Conservation (phyloP, 2,329 filamentous ascomycete species). For the Claviceps pazoutovae region DNA sequence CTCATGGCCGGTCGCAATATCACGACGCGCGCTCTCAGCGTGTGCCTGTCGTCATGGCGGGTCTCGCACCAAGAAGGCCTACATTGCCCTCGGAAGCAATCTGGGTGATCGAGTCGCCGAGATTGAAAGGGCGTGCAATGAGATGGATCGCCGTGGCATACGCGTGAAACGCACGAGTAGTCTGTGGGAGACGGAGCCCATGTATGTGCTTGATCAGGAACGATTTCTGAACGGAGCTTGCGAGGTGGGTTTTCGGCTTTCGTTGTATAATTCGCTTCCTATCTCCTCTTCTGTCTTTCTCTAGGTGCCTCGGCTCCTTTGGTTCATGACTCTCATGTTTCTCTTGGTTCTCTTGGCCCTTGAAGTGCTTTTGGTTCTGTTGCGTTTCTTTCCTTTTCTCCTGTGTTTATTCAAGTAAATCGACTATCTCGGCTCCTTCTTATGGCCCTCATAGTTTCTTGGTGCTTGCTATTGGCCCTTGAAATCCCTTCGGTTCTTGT, state of each 20-base stretch:
- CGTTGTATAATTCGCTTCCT: neutral
- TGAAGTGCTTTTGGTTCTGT: too few species aligned
- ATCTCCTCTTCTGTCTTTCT: neutral
- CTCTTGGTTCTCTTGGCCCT: too few species aligned
- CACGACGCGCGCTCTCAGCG: conserved; percentile 12
- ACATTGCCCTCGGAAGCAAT: conserved; percentile 86
- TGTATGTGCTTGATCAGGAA: conserved; percentile 88
- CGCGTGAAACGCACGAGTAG: conserved; percentile 67
- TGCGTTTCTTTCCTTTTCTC: too few species aligned
- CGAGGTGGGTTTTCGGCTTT: conserved; percentile 42
- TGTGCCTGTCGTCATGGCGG: conserved; percentile 25
- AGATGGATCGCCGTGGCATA: conserved; percentile 63
- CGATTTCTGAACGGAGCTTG: conserved; percentile 86
- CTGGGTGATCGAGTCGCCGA: conserved; percentile 70
- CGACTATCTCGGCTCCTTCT: too few species aligned
- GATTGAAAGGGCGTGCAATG: conserved; percentile 71
- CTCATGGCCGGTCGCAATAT: neutral
- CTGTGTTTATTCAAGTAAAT: too few species aligned
- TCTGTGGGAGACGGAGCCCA: conserved; percentile 88
- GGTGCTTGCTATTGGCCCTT: too few species aligned
- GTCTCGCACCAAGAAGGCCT: conserved; percentile 38
- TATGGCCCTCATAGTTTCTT: too few species aligned
- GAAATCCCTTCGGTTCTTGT: too few species aligned
- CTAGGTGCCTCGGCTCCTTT: neutral
- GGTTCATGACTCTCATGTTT: too few species aligned